A percentile compares a stretch with the other conserved stretches of the same genome.
These are phyloP conservation scores for Colletotrichum tanaceti DNA, from an alignment of 2,329 filamentous ascomycete genomes.

Conservation along the genomic window DNA sequence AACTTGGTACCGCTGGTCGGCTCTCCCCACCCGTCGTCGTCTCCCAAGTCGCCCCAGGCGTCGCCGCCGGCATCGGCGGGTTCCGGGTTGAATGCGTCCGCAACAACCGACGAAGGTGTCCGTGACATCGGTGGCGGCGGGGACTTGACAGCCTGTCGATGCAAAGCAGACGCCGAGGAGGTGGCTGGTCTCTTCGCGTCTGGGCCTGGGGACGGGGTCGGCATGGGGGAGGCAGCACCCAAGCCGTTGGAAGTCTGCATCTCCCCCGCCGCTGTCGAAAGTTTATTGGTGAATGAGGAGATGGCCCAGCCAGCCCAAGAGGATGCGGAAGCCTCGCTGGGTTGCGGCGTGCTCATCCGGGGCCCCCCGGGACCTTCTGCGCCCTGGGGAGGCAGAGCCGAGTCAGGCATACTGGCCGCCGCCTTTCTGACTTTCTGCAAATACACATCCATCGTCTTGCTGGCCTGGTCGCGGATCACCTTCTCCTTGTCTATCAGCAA, in stretches of 20 bases:
- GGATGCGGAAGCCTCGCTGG: conserved; percentile 66
- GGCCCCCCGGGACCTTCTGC: conserved; percentile 66
- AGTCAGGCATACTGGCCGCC: conserved; percentile 82
- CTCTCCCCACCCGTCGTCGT: conserved; percentile 61
- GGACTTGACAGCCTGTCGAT: conserved; percentile 69
- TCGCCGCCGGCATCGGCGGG: conserved; percentile 72
- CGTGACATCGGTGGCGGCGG: conserved; percentile 60
- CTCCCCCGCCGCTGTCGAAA: conserved; percentile 85
- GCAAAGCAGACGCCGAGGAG: conserved; percentile 68
- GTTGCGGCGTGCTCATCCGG: conserved; percentile 83
- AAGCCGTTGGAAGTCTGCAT: conserved; percentile 73
- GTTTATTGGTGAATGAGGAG: conserved; percentile 96
- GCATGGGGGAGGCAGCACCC: conserved; percentile 55
- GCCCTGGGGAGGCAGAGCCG: conserved; percentile 74
- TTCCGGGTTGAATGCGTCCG: conserved; percentile 66
- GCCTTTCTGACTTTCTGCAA: conserved; percentile 85
- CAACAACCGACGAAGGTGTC: conserved; percentile 60
- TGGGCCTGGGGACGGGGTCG: conserved; percentile 54
- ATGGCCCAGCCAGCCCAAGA: conserved; percentile 98
- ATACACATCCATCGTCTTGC: conserved; percentile 89
- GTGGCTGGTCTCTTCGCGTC: conserved; percentile 53
- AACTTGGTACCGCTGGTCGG: conserved; percentile 43
- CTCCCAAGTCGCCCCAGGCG: conserved; percentile 80
- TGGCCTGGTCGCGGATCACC: conserved; percentile 89
- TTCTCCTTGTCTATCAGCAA: conserved; percentile 95